Evolutionary conservation across 2,329 filamentous ascomycete species (phyloP).

Genomic region (Boeremia lycopersici): DNA sequence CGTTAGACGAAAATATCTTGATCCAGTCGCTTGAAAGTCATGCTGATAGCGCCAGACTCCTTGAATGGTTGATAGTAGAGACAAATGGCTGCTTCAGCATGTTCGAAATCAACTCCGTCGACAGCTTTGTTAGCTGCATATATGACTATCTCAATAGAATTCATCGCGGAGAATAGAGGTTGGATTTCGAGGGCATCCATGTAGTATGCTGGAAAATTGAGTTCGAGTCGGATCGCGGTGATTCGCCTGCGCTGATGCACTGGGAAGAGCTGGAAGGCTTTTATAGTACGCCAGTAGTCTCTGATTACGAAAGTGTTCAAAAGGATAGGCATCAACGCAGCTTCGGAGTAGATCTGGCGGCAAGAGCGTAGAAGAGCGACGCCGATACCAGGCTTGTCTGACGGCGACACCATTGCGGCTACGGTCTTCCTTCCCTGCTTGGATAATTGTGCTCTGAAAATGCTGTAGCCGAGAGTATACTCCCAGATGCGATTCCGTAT

Average conservation of each 20-base stretch:
- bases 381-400: not conserved
- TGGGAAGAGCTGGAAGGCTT: not conserved
- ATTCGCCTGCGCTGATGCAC: not conserved
- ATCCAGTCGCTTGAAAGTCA: too few relatives aligned
- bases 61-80: too few relatives aligned
- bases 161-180: too few relatives aligned
- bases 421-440: not conserved
- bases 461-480: constrained; percentile 15
- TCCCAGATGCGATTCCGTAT: constrained; percentile 24
- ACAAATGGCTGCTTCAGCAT: too few relatives aligned
- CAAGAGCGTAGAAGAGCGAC: constrained; percentile 1
- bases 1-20: too few relatives aligned
- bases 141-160: too few relatives aligned
- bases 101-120: too few relatives aligned
- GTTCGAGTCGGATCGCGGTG: not conserved
- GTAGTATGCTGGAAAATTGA: not conserved
- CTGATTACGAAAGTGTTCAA: not conserved
- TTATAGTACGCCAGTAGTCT: not conserved
- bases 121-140: too few relatives aligned
- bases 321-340: not conserved
- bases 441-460: not conserved
- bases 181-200: too few relatives aligned
- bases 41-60: too few relatives aligned
- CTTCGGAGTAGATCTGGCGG: constrained; percentile 17
- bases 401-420: not conserved